Evolutionary conservation across 371 early-diverging fungal species (phyloP), one percentile per base, ranked within the genome.

Genomic region (Umbelopsis sp.): DNA sequence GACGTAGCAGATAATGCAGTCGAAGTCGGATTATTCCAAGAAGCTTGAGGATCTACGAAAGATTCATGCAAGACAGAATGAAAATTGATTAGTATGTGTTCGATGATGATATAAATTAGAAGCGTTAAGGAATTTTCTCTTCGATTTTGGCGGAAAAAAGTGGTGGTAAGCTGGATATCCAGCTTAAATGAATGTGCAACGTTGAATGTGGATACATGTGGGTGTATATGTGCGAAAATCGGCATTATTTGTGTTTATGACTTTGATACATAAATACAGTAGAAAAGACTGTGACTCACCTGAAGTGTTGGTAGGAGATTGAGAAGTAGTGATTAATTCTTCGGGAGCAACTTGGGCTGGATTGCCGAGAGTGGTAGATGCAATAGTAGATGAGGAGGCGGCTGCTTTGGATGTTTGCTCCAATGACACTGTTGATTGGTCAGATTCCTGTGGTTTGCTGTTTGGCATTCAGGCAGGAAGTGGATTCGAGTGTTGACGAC

Each of bases 311-410:
- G 57, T 35, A 57, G 57, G 11, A 7, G 57, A 14, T 35, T 57
- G 57, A 18, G 57, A 57, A 4, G 57, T 32, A 29, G 57, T 57
- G 57, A 37, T n/a, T 18, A 35, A 57, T 35, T 57, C 37, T 57
- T 57, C 57, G 18, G 57, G 57, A 35, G 57, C 57, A 57, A 57
- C 57, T 29, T 57, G 57, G 32, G 57, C 57, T 24, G 57, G 57
- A 57, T 57, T 37, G 35, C 57, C 35, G 18, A 14, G 57, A 35
- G 57, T 35, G 29, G 18, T 35, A 57, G 57, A 57, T 57, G 57
- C 35, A 29, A 18, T 16, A 35, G 57, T 32, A 57, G 57, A 57
- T 57, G 57, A 35, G n/a, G 57, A 35, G 35, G 18, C 32, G 6
- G 16, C n/a, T 18, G 57, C 35, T 57, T 35, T 57, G 14, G 57